Base-by-base conservation (phyloP, 2,329 filamentous ascomycete genomes). In the Penicillium hordei region DNA sequence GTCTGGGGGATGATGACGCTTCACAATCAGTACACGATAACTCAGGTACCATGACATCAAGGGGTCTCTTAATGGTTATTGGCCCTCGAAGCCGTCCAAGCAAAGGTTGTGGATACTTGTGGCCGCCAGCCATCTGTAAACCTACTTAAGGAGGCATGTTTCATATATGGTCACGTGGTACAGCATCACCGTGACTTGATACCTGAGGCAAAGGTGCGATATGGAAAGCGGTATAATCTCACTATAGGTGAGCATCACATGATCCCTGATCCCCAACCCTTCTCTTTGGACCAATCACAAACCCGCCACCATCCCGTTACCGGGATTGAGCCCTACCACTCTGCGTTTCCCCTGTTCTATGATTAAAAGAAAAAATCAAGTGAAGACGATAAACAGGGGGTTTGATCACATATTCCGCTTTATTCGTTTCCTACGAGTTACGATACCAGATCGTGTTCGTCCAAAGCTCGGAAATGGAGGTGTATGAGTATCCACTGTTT, bases 401-500 rank as follows among this genome's bases (percentile, higher is more conserved):
- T 8, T n/a, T 19, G 29, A 36, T 17, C 17, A 21, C 17, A 5
- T 15, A n/a, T 21, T 4, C 0, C 3, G n/a, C 31, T 55, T 13
- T 17, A 12, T 12, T 9, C 19, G 25, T n/a, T 15, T 17, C n/a
- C 25, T 38, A 15, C 9, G 1, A 12, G 7, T 10, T 5, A 1
- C 15, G 13, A 10, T 33, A 36, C 19, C 17, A 27, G 19, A 5
- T 13, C 13, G 5, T 12, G n/a, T 36, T 25, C 7, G 17, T 23
- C 21, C 12, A 39, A 44, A 9, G 2, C 23, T 42, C 13, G 33
- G 31, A 23, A 25, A 65, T 60, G 58, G 40, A 56, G 19, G 58
- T 50, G 65, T 66, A 65, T 9, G 46, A 48, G 53, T 21, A 23
- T 31, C 13, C 15, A 25, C 39, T 31, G 9, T n/a, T 43, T 8